Base-by-base conservation (phyloP, 2,329 filamentous ascomycete species). In the Cordyceps militaris region DNA sequence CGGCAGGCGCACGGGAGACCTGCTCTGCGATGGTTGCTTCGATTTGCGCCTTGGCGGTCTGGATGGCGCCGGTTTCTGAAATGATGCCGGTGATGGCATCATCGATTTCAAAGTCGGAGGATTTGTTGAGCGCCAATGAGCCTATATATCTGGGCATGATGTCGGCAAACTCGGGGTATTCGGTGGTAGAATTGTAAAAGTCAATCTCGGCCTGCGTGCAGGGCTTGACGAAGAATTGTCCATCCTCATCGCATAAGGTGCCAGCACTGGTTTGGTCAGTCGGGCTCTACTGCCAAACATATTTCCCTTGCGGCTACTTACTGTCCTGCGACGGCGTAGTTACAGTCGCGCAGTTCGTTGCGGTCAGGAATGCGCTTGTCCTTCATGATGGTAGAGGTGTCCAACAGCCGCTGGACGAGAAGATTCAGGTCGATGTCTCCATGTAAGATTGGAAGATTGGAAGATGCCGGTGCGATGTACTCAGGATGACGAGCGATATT, bases 141-240 rank as follows among this genome's bases (percentile, higher is more conserved):
- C 94, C 94, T 73, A 96, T 84, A 73, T 86, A 97, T 5, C 84
- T 80, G 47, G 94, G 93, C 79, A 97, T 93, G 65, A 93, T 82
- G 24, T 86, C 82, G 52, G 85, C 82, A 66, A 97, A 90, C 2
- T 86, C 83, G 30, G 85, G 83, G 68, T 96, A 87, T 23, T 79
- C 73, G 53, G 73, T 71, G 28, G 85, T 86, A 40, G 84, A 83
- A 70, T 96, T 84, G 78, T 99, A 99, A 72, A 99, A 99, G 46
- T 85, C 80, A 65, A 97, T 84, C 74, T 99, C 94, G 62, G 85
- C 80, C 61, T 84, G 75, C 0, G 89, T 96, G 72, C 93, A 97
- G 19, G 94, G 94, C 74, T 99, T 99, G 69, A 97, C 90, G 70
- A 99, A 89, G 34, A 97, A 79, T 62, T 88, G 84, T 69, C 94